Base-by-base conservation (phyloP, 2,329 filamentous ascomycete genomes). In the Ophiostoma ips region DNA sequence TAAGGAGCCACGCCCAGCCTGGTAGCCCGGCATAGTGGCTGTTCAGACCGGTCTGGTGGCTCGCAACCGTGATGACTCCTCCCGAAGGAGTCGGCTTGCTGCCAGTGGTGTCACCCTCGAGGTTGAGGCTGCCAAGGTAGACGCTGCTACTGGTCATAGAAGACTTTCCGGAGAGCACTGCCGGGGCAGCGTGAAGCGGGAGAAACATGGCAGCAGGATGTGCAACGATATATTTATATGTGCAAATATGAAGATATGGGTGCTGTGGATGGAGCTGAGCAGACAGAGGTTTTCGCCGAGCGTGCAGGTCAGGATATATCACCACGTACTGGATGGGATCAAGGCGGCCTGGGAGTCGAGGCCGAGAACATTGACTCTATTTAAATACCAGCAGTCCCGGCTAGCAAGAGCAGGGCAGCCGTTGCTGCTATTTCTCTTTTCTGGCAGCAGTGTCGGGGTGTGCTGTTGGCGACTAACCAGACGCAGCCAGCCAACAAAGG, bases 1-100 rank as follows among this genome's bases (percentile, higher is more conserved):
- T 30, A 5, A 53, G 18, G n/a, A 53, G 19, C 48, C 44, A 53
- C 15, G 30, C 48, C 51, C 51, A 53, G 19, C 40, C 16, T 8
- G 51, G 51, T 5, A 50, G 28, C 12, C 34, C 18, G 18, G 34
- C 30, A 15, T 34, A 24, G 36, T 30, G 9, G 8, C 38, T 19
- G 8, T n/a, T 28, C 38, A 41, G 7, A 5, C 38, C 34, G 13
- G 18, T 38, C 21, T 28, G 28, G 34, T 41, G 19, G 12, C 21
- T 35, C 13, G 7, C 21, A 12, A 19, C 12, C 15, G 24, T 10
- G 19, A 41, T 21, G 5, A n/a, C 24, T 28, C 24, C 24, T 5
- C 8, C 21, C 3, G 21, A 21, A 1, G 15, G 21, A 24, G 21
- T 28, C 19, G 38, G 24, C 13, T 41, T 41, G 38, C 38, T 41